Base-by-base conservation (phyloP, 768 basidiomycete species). In the Leccinum boreale region DNA sequence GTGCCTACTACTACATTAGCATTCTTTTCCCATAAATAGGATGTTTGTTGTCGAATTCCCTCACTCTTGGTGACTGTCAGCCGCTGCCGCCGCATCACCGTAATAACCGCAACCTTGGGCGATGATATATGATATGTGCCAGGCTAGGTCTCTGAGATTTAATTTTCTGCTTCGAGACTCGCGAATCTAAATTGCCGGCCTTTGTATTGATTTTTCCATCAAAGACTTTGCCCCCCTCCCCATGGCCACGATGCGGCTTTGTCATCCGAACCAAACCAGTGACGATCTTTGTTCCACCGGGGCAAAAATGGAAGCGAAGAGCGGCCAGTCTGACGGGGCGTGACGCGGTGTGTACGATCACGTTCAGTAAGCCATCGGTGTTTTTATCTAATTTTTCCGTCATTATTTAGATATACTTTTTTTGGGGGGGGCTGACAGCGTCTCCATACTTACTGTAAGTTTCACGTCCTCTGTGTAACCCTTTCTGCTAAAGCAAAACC, bases 221-320 rank as follows among this genome's bases (percentile, higher is more conserved):
- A 61, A 42, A 51, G 36, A 54, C 29, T 17, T 23, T 56, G n/a
- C 48, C 31, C 23, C 44, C 48, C 59, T 50, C 48, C 46, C 46
- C 52, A 48, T 58, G 42, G 42, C 47, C 50, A 52, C 52, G 52
- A 58, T 48, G 54, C 47, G 53, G 54, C 56, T 36, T 62, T 62
- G 60, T 57, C 58, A 60, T 45, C 58, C 56, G 46, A 49, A 44
- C 53, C 50, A 54, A 49, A 52, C 52, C 49, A 44, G 48, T 61
- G 56, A 57, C 55, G 53, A 64, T 62, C 60, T 56, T 61, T 68
- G 57, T 57, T 62, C 63, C 51, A 44, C 57, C 55, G 23, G 42
- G 42, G 47, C 58, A 47, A 39, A 64, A 67, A 67, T 69, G 66
- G 67, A 67, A 67, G 67, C 58, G 56, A 56, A 31, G 31, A 10